phyloP scores from a whole-genome alignment of 2,329 filamentous ascomycete genomes.

The Aphanoascus verrucosus region DNA sequence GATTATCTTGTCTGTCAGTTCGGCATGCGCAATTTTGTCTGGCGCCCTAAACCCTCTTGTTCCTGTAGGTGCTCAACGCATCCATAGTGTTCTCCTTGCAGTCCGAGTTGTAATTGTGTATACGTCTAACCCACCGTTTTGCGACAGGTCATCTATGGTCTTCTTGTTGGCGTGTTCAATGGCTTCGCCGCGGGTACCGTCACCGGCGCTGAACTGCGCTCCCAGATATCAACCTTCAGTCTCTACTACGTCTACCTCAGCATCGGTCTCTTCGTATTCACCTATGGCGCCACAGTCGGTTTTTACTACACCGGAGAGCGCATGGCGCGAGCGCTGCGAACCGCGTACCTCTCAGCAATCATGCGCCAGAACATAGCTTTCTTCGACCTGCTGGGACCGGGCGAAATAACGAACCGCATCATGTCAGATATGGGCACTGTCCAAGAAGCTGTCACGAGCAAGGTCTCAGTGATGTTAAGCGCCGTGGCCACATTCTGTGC shows the following conservation, averaged over 20 bases:
- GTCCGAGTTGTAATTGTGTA: no score
- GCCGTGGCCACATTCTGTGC: slow-evolving; percentile 64
- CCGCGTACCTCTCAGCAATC: slow-evolving; percentile 64
- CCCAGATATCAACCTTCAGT: background rate
- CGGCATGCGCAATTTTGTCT: slow-evolving; percentile 2
- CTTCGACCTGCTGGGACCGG: slow-evolving; percentile 73
- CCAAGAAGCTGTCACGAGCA: slow-evolving; percentile 76
- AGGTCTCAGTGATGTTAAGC: slow-evolving; percentile 58
- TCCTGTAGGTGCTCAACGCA: background rate
- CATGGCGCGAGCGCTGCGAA: slow-evolving; percentile 57
- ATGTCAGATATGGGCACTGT: slow-evolving; percentile 76
- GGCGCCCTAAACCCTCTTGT: slow-evolving; percentile 11
- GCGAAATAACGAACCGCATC: slow-evolving; percentile 75
- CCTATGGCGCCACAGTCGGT: slow-evolving; percentile 66
- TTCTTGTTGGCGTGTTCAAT: background rate
- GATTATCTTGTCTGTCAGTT: slow-evolving; percentile 4
- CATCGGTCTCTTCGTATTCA: slow-evolving; percentile 58
- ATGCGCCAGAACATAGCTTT: slow-evolving; percentile 72
- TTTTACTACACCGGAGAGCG: slow-evolving; percentile 70
- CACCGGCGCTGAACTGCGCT: background rate
- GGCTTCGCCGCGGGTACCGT: slow-evolving; percentile 2
- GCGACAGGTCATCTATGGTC: background rate
- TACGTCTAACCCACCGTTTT: no score
- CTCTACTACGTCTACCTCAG: slow-evolving; percentile 68
- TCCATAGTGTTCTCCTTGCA: no score